These are phyloP conservation scores for Calocybe indica DNA, from an alignment of 768 basidiomycete genomes.

Conservation along the genomic window DNA sequence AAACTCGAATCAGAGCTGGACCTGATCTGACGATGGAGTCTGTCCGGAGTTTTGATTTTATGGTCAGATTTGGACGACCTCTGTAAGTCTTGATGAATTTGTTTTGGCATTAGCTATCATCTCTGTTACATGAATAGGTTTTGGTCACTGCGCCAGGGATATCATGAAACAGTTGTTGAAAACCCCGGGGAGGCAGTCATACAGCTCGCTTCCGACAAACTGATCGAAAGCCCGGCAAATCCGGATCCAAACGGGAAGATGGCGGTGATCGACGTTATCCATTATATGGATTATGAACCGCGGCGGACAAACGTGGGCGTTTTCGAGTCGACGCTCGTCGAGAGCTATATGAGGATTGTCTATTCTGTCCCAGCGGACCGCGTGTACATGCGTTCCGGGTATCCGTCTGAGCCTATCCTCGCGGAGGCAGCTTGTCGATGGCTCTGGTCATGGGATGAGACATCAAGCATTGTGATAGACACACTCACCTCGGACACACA, in stretches of 20 bases:
- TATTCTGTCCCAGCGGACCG: slow-evolving; percentile 12
- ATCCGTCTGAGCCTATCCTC: slow-evolving; percentile 14
- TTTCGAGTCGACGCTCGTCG: slow-evolving; percentile 9
- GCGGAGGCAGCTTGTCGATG: slow-evolving; percentile 10
- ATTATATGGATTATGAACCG: slow-evolving; percentile 11
- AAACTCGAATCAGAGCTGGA: background rate
- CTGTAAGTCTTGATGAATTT: background rate
- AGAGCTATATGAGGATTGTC: slow-evolving; percentile 13
- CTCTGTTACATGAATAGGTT: background rate
- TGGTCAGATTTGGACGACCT: background rate
- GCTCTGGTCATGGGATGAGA: too few species aligned
- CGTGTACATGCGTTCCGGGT: slow-evolving; percentile 12
- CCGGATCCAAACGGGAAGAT: too few species aligned
- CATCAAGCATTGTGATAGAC: too few species aligned
- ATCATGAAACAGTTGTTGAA: too few species aligned
- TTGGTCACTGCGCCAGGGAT: background rate
- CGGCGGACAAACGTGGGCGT: background rate
- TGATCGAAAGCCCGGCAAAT: too few species aligned
- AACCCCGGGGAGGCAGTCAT: background rate
- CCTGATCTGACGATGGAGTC: background rate
- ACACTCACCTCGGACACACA: background rate
- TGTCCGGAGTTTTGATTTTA: background rate
- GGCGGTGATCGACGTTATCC: slow-evolving; percentile 8
- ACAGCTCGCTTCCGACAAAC: background rate
- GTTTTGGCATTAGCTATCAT: background rate